Conservation (phyloP, 225 moss, liverwort and hornwort genomes). For the Climacium dendroides region DNA sequence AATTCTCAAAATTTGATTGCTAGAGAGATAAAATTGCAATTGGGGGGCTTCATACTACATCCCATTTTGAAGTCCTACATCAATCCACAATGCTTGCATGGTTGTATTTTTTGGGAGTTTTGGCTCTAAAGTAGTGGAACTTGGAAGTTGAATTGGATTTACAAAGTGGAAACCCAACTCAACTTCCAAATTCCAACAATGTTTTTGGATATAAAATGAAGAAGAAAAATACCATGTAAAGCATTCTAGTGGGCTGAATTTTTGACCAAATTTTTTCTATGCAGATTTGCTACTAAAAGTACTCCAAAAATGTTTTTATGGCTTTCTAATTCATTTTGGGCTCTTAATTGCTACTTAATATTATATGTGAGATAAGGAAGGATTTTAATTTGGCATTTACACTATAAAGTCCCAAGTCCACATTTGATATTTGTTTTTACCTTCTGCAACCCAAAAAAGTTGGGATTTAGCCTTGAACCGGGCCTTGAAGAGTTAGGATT, state of each 20-base stretch:
- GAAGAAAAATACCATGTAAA: background rate
- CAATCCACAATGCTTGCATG: fast-evolving
- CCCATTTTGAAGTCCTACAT: background rate
- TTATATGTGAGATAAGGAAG: background rate
- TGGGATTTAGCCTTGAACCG: fast-evolving
- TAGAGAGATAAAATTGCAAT: background rate
- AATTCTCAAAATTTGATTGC: background rate
- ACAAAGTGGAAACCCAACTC: fast-evolving
- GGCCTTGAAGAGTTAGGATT: background rate
- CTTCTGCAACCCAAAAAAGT: fast-evolving
- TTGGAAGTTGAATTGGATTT: fast-evolving
- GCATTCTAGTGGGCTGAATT: background rate
- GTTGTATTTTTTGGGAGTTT: background rate
- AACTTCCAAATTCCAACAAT: fast-evolving
- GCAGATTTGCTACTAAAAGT: background rate
- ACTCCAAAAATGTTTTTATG: background rate
- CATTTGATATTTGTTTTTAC: background rate
- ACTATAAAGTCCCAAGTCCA: fast-evolving
- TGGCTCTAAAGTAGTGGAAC: background rate
- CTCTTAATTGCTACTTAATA: no score
- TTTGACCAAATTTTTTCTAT: background rate
- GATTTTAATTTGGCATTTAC: background rate
- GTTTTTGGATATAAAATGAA: background rate
- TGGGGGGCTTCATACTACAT: fast-evolving
- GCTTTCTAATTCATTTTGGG: background rate